Percentiles rank a stretch among this genome's conserved stretches.
Evolutionary conservation across 345 rosid genomes (phyloP).

Genomic region (Populus pruinosa): DNA sequence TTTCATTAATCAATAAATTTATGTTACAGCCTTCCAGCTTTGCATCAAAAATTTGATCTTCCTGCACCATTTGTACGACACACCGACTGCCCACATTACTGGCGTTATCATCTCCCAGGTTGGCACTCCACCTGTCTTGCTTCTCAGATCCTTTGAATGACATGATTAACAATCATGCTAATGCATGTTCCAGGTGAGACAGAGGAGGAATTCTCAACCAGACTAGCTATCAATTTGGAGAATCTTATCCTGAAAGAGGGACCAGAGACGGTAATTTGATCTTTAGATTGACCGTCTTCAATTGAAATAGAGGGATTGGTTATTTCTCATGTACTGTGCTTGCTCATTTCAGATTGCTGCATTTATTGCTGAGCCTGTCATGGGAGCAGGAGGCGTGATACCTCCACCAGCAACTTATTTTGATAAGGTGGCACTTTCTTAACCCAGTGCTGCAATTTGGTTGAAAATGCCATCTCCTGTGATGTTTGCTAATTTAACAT

Average conservation of each 20-base stretch:
- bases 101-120: slow-evolving; percentile 97
- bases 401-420: slow-evolving; percentile 94
- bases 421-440: slow-evolving; percentile 59
- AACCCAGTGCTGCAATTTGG: background rate
- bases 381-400: slow-evolving; percentile 98
- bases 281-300: slow-evolving; percentile 1
- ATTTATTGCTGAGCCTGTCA: slow-evolving; percentile 92
- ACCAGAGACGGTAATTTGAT: slow-evolving; percentile 72
- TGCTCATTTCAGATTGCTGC: slow-evolving; percentile 72
- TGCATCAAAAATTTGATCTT: slow-evolving; percentile 92
- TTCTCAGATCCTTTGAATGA: background rate
- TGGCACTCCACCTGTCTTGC: background rate
- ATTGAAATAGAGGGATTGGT: slow-evolving; percentile 5
- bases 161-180: background rate
- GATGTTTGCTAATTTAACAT: background rate
- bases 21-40: slow-evolving; percentile 62
- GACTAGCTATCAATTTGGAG: slow-evolving; percentile 85
- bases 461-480: background rate
- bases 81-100: slow-evolving; percentile 97
- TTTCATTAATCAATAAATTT: slow-evolving; percentile 8
- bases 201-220: slow-evolving; percentile 88
- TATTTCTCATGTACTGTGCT: slow-evolving; percentile 13
- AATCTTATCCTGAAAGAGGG: slow-evolving; percentile 90
- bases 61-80: slow-evolving; percentile 93
- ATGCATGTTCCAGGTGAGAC: slow-evolving; percentile 68